phyloP scores from a whole-genome alignment of 2,329 filamentous ascomycete species.

The Graphilbum sp. region DNA sequence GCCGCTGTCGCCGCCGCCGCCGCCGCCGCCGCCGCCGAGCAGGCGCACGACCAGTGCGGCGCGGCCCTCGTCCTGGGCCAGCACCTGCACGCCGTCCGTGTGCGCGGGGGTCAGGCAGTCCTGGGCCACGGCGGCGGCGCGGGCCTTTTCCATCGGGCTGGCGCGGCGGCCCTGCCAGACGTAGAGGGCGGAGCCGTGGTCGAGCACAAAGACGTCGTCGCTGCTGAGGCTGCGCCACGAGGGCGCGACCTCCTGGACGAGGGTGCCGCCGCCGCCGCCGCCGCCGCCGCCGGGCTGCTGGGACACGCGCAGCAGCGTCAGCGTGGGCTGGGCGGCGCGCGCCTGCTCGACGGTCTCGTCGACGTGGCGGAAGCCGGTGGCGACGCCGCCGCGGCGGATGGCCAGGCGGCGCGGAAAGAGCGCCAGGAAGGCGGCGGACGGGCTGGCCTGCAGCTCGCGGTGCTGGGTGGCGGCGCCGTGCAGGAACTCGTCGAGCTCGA shows the following conservation, averaged over 20 bases:
- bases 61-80: slow-evolving; percentile 42
- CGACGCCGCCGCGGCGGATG: slow-evolving; percentile 44
- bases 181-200: slow-evolving; percentile 47
- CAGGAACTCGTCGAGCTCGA: slow-evolving; percentile 53
- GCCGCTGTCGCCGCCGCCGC: slow-evolving; percentile 16
- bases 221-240: slow-evolving; percentile 46
- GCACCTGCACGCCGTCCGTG: slow-evolving; percentile 46
- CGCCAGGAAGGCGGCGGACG: slow-evolving; percentile 41
- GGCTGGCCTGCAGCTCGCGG: slow-evolving; percentile 43
- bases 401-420: slow-evolving; percentile 40
- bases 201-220: slow-evolving; percentile 48
- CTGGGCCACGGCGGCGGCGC: slow-evolving; percentile 50
- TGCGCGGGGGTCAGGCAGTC: slow-evolving; percentile 44
- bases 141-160: slow-evolving; percentile 53
- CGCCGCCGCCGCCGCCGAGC: slow-evolving; percentile 28
- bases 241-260: slow-evolving; percentile 49
- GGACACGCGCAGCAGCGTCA: slow-evolving; percentile 45
- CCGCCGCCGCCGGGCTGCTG: slow-evolving; percentile 34
- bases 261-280: slow-evolving; percentile 29
- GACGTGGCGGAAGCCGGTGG: slow-evolving; percentile 47
- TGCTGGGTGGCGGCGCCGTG: slow-evolving; percentile 45
- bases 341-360: slow-evolving; percentile 23
- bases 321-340: slow-evolving; percentile 13
- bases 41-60: slow-evolving; percentile 38
- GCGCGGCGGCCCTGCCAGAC: slow-evolving; percentile 52